Base-by-base conservation (phyloP, 2,329 filamentous ascomycete species). In the Alternaria viburni region DNA sequence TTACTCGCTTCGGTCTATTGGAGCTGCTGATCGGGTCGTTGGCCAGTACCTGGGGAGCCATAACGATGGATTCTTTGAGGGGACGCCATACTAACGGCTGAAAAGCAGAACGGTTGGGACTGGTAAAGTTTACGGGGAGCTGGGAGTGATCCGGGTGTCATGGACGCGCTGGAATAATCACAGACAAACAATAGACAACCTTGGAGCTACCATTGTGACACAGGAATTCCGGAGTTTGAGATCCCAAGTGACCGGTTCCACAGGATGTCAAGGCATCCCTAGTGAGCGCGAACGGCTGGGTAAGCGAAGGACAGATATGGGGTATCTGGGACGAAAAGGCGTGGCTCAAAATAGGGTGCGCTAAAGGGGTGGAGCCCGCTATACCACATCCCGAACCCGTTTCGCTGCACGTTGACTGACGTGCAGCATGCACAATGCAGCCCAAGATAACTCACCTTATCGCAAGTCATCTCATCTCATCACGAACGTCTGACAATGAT, bases 351-450 rank as follows among this genome's bases (percentile, higher is more conserved):
- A 56, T 51, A 50, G 45, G 36, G 41, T 6, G 41, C 59, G 47
- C 59, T 30, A 62, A 51, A 47, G 13, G 32, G 36, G 57, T 60
- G 57, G 57, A 56, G 51, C 57, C 12, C 51, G 57, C 61, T 60
- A 60, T 26, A 51, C 57, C 51, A 23, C 23, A 60, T 60, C 21
- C 50, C 32, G 50, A 50, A 17, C 26, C 57, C 57, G 50, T 56
- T 60, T 59, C 43, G 49, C 45, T 60, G 57, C 61, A 63, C 50
- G 56, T 63, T 45, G 50, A 55, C 32, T 60, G 57, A 63, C 61
- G 61, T 63, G 57, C 61, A 60, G 51, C 17, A 50, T 56, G 41
- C 28, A 56, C 17, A 23, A 61, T 52, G 43, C 55, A 49, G 54
- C 43, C 47, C 49, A 44, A 47, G 49, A 58, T 32, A 46, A 26